Base-by-base conservation (phyloP, 2,329 filamentous ascomycete species). In the Claviceps spartinae region DNA sequence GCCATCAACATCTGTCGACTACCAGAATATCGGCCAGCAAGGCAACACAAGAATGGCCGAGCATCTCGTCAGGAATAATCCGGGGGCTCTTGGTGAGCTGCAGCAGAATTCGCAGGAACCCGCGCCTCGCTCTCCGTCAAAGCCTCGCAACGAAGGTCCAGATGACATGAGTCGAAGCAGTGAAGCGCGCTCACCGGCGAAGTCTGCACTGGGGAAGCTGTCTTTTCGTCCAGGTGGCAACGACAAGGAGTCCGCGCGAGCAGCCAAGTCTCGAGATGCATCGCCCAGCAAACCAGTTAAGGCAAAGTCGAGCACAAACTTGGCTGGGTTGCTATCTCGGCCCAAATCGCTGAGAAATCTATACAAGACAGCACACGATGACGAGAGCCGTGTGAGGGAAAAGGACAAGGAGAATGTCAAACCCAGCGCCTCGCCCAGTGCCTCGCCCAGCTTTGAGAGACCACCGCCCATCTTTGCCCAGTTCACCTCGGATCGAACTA, bases 361-460 rank as follows among this genome's bases (percentile, higher is more conserved):
- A 24, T 77, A 79, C 55, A 75, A 74, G 53, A 61, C 72, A 47
- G 71, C 76, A 51, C 69, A 69, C 37, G 77, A 79, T 13, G 77
- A 80, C 6, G 72, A 75, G 50, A 67, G 72, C 24, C 72, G 71
- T 41, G 66, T 69, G 42, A 83, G 79, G 61, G 83, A 91, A 65
- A 83, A 79, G 60, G 83, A 91, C 65, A 95, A 95, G 68, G 89
- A 95, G 67, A 95, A 95, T 64, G 77, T 76, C 51, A 83, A 78
- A 36, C 87, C 86, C 1, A 59, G 62, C 22, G 62, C 62, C 26
- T 56, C 54, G 5, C 54, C 86, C 1, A 59, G 62, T 24, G 62
- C 62, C 26, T 56, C 54, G 5, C 54, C 50, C 38, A 56, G 56
- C 52, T 44, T 53, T 40, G 53, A 55, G 4, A 57, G 68, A 9